Evolutionary conservation across 2,329 filamentous ascomycete genomes (phyloP).

Genomic region (Epichloe sibirici): DNA sequence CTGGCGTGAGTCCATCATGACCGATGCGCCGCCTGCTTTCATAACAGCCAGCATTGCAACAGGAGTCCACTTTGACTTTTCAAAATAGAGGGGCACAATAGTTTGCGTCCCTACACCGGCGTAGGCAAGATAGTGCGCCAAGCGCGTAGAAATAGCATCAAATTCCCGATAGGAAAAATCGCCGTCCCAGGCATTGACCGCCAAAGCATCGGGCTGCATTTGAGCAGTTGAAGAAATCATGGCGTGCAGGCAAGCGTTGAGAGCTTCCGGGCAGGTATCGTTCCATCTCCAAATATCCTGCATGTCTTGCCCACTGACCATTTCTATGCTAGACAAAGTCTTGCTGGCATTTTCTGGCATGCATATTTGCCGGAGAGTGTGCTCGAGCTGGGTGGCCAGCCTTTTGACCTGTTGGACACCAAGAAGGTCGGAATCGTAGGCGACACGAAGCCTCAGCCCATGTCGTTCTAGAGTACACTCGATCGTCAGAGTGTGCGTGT

Average conservation of each 20-base stretch:
- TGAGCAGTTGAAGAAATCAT: background rate
- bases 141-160: slow-evolving; percentile 1
- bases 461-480: background rate
- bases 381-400: background rate
- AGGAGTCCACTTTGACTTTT: slow-evolving; percentile 7
- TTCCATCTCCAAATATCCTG: slow-evolving; percentile 8
- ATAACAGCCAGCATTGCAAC: slow-evolving; percentile 3
- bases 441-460: background rate
- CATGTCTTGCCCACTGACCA: slow-evolving; percentile 2
- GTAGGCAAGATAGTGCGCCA: slow-evolving; percentile 6
- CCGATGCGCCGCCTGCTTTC: slow-evolving; percentile 4
- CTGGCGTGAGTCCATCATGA: slow-evolving; percentile 8
- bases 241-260: slow-evolving; percentile 4
- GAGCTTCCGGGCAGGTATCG: background rate
- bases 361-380: slow-evolving; percentile 3
- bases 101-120: slow-evolving; percentile 2
- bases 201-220: slow-evolving; percentile 3
- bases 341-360: background rate
- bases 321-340: background rate
- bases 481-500: background rate
- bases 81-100: slow-evolving; percentile 3
- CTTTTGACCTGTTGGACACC: background rate
- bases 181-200: slow-evolving; percentile 22
- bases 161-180: slow-evolving; percentile 25
- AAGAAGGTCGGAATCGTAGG: background rate